Evolutionary conservation across 2,329 filamentous ascomycete species (phyloP), one percentile per base, ranked within the genome.

Genomic region (Scopulariopsis brevicaulis): DNA sequence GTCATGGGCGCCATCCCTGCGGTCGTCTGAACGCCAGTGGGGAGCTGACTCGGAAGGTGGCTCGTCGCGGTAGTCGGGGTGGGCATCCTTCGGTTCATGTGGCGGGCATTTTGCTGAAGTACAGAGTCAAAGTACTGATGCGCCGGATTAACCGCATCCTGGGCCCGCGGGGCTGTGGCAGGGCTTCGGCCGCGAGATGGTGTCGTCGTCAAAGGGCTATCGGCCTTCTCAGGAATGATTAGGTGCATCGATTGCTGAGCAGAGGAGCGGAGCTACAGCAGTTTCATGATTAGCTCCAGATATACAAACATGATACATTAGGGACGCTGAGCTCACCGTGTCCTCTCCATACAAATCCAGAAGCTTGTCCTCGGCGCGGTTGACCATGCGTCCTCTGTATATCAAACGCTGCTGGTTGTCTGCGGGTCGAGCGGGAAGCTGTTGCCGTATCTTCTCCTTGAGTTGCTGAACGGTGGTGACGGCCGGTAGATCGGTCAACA

Each of bases 361-460:
- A 69, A 86, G 71, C 18, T 77, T 83, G 59, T 83, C 80, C 12
- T 70, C 69, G 43, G 84, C 81, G 55, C 76, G 76, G 34, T 73
- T 67, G 54, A 86, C 69, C 53, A 83, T 73, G 40, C 81, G 77
- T 1, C 83, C 83, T 50, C 79, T 74, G 64, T 85, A 77, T 43
- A 86, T 86, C 59, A 86, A 69, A 50, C 83, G 75, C 66, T 85
- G 81, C 37, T 77, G 74, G 37, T 81, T 75, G 60, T 82, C 75
- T 18, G 74, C 63, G 3, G 82, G 81, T 56, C 74, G 77, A 52
- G 77, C 67, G 25, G 74, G 69, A 50, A 85, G 66, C 3, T 68
- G 65, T 63, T 81, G 73, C 35, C 80, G 78, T 59, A 86, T 83
- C 65, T 72, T 79, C 51, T 77, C 76, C 66, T 85, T 85, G 37